Conservation (phyloP, 345 rosid species). For the Eutrema yunnanense region DNA sequence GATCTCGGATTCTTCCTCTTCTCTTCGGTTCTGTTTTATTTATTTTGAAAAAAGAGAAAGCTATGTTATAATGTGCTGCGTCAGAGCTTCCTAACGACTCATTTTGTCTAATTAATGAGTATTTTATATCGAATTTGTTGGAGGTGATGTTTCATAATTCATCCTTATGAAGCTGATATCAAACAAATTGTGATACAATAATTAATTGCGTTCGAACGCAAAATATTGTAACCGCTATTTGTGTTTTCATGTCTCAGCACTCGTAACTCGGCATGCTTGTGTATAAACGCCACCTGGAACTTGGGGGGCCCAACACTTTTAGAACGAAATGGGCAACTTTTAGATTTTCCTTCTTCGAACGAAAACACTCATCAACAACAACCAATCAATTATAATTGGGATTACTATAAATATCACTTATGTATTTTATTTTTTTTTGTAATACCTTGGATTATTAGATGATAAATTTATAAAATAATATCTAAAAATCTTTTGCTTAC, state of each 20-base stretch:
- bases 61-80: neutral
- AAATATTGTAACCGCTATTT: neutral
- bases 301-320: neutral
- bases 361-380: neutral
- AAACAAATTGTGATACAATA: neutral
- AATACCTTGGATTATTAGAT: neutral
- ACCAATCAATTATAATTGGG: neutral
- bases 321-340: too few relatives aligned
- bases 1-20: neutral
- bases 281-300: conserved; percentile 7
- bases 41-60: neutral
- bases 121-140: neutral
- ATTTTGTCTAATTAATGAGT: neutral
- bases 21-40: neutral
- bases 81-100: neutral
- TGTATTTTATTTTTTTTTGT: neutral
- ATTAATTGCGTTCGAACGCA: neutral
- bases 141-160: neutral
- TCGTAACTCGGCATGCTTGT: neutral
- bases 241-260: conserved; percentile 8
- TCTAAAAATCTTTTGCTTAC: neutral
- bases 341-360: neutral
- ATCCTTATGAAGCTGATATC: neutral
- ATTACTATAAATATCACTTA: neutral
- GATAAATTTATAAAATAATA: too few relatives aligned